Base-by-base conservation (phyloP, 306 rosid species). In the Rosa multiflora region DNA sequence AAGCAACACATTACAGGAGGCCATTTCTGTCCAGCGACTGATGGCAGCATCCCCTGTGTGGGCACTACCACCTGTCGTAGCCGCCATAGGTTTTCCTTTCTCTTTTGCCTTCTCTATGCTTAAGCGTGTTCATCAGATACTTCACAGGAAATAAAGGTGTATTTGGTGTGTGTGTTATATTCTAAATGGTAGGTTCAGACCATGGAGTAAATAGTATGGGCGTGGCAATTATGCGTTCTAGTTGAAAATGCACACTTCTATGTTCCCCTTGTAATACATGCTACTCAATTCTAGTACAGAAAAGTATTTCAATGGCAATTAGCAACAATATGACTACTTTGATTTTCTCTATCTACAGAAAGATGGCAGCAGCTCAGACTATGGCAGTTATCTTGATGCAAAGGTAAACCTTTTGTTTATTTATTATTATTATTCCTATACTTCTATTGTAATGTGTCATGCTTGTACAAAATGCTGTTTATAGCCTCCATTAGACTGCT, bases 321-420 rank as follows among this genome's bases (percentile, higher is more conserved):
- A 71, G 61, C 53, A 67, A 48, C 8, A 35, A 39, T 55, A 8
- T 63, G 59, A 72, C 55, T 55, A 39, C 55, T 23, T 44, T 49
- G 51, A 77, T 72, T 53, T 40, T 74, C 77, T 78, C 69, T 46
- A 71, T 76, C 76, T 88, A 85, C 92, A 94, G 97, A 91, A 87
- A 84, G 93, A 91, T 85, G 99, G 99, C 67, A 81, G 84, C 72
- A 94, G 90, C 87, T 79, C 84, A 66, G 97, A 94, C 73, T 92
- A 89, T 73, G 88, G 79, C 78, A 90, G 79, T 86, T 94, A 92
- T 87, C 85, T 91, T 76, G 91, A 94, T 77, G 97, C 99, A 83
- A 90, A 83, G 97, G 99, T 94, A 82, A 39, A 80, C 67, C 74
- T 80, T 42, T 70, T 74, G 10, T 46, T 76, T 5, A 26, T 29